Evolutionary conservation across 345 rosid genomes (phyloP).

Genomic region (Turritis glabra): DNA sequence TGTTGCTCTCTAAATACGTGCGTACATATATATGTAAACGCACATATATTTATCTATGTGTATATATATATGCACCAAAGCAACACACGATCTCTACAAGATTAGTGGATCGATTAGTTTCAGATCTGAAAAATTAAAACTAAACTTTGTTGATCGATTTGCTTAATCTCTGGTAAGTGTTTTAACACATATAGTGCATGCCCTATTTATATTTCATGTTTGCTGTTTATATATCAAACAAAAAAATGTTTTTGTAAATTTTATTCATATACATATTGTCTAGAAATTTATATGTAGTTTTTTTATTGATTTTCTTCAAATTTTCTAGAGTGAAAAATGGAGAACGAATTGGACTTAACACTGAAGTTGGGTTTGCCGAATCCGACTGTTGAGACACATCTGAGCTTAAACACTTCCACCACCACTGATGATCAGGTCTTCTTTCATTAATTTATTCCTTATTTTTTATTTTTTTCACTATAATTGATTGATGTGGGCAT

Average conservation of each 20-base stretch:
- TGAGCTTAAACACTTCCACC: slow-evolving; percentile 24
- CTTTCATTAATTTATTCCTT: background rate
- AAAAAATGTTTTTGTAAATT: background rate
- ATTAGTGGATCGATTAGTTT: slow-evolving; percentile 35
- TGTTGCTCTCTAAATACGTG: slow-evolving; percentile 16
- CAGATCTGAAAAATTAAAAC: slow-evolving; percentile 19
- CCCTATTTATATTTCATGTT: background rate
- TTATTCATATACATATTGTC: background rate
- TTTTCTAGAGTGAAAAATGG: slow-evolving; percentile 19
- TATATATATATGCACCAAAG: slow-evolving; percentile 29
- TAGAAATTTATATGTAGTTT: background rate
- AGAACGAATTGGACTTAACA: slow-evolving; percentile 34
- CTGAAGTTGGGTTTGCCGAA: slow-evolving; percentile 36
- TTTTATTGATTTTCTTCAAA: background rate
- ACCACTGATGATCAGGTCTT: slow-evolving; percentile 20
- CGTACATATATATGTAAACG: background rate
- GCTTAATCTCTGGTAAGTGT: slow-evolving; percentile 31
- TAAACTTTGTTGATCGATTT: background rate
- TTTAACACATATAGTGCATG: slow-evolving; percentile 14
- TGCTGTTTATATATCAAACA: background rate
- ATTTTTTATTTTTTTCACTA: background rate
- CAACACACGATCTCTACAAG: slow-evolving; percentile 39
- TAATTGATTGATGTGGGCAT: slow-evolving; percentile 26
- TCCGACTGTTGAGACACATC: slow-evolving; percentile 24
- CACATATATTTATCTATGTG: background rate